These are phyloP conservation scores for Pythium sukuiense DNA, from an alignment of 352 stramenopile genomes.

Conservation along the genomic window DNA sequence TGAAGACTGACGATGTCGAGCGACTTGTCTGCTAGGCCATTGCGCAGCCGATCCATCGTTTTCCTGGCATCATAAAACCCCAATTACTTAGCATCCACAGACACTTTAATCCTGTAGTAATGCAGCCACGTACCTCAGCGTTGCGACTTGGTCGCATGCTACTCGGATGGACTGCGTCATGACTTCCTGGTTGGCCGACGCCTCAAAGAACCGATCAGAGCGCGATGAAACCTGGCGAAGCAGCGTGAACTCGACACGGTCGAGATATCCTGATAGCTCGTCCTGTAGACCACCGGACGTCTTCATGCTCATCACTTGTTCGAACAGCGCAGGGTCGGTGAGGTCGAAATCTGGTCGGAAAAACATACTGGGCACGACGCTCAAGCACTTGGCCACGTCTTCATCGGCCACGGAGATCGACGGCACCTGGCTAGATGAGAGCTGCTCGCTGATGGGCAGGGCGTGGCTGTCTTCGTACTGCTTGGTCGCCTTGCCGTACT, in stretches of 20 bases:
- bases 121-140: slow-evolving; percentile 48
- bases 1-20: slow-evolving; percentile 88
- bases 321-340: slow-evolving; percentile 72
- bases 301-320: slow-evolving; percentile 78
- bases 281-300: slow-evolving; percentile 60
- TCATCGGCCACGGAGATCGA: slow-evolving; percentile 80
- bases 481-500: slow-evolving; percentile 61
- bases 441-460: slow-evolving; percentile 77
- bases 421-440: slow-evolving; percentile 81
- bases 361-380: slow-evolving; percentile 75
- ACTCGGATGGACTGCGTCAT: slow-evolving; percentile 83
- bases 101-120: not conserved
- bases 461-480: slow-evolving; percentile 78
- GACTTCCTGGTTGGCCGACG: slow-evolving; percentile 79
- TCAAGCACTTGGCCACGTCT: slow-evolving; percentile 79
- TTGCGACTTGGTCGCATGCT: slow-evolving; percentile 80
- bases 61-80: slow-evolving; percentile 33
- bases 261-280: slow-evolving; percentile 79
- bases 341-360: slow-evolving; percentile 80
- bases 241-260: slow-evolving; percentile 84
- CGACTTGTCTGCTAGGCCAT: slow-evolving; percentile 79
- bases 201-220: slow-evolving; percentile 85
- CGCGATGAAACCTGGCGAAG: slow-evolving; percentile 83
- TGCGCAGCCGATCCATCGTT: slow-evolving; percentile 83
- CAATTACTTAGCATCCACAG: not conserved